phyloP scores from a whole-genome alignment of 2,329 filamentous ascomycete species.

The Phaeosphaeriaceae sp. region DNA sequence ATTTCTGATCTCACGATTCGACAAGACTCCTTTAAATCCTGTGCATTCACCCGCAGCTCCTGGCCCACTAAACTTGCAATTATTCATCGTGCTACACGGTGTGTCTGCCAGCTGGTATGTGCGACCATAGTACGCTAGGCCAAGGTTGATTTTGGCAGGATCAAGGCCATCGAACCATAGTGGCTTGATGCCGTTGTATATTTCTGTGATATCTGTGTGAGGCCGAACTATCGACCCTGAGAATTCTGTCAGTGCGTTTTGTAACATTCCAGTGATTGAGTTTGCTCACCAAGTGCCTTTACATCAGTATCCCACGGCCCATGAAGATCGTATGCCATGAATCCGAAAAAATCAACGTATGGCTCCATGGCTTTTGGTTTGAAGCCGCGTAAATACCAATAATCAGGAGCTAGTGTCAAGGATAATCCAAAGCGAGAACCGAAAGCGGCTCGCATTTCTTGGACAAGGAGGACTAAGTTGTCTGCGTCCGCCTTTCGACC shows the following conservation, averaged over 20 bases:
- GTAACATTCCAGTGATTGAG: no score
- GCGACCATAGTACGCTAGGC: conserved; percentile 55
- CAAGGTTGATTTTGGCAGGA: conserved; percentile 52
- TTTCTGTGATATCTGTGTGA: conserved; percentile 57
- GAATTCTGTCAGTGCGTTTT: no score
- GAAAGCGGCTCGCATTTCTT: conserved; percentile 24
- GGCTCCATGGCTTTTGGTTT: conserved; percentile 47
- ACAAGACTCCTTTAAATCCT: conserved; percentile 37
- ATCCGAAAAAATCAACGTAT: conserved; percentile 39
- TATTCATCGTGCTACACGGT: conserved; percentile 46
- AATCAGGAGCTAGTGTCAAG: conserved; percentile 24
- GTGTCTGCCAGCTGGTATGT: conserved; percentile 32
- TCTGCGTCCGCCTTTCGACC: conserved; percentile 45
- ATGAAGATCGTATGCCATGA: conserved; percentile 26
- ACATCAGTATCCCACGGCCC: conserved; percentile 43
- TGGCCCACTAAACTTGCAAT: conserved; percentile 42
- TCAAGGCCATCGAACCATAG: conserved; percentile 55
- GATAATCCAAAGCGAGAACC: conserved; percentile 32
- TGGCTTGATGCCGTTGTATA: conserved; percentile 48
- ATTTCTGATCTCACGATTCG: conserved; percentile 42
- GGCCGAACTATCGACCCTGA: conserved; percentile 4
- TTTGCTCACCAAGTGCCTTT: conserved; percentile 20
- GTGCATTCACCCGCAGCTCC: conserved; percentile 29
- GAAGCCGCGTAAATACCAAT: conserved; percentile 33
- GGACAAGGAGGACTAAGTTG: conserved; percentile 29